A percentile compares a stretch with the other conserved stretches of the same genome.
Evolutionary conservation across 345 rosid genomes (phyloP).

Genomic region (Populus davidiana): DNA sequence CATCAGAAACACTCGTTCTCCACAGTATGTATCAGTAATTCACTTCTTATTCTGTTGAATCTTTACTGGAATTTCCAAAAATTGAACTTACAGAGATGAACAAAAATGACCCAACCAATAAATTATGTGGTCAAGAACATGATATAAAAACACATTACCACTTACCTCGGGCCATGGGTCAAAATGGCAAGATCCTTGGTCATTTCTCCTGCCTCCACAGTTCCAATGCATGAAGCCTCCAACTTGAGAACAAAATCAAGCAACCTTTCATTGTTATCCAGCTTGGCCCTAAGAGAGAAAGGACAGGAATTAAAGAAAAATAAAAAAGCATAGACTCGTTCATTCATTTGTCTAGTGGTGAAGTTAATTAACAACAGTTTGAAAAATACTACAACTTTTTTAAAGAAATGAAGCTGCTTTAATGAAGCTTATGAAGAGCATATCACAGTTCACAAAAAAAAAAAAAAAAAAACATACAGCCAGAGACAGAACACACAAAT

Average conservation of each 20-base stretch:
- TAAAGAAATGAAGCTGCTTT: too few relatives aligned
- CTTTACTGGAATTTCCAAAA: not conserved
- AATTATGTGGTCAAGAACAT: not conserved
- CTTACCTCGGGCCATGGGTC: constrained; percentile 79
- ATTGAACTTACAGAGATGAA: not conserved
- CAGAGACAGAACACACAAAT: not conserved
- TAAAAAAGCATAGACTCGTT: not conserved
- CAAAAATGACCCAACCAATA: not conserved
- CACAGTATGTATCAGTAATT: not conserved
- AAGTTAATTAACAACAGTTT: not conserved
- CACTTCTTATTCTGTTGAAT: too few relatives aligned
- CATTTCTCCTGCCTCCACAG: constrained; percentile 89
- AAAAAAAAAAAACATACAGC: not conserved
- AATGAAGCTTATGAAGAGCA: too few relatives aligned
- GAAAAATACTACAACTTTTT: too few relatives aligned
- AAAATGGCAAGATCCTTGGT: constrained; percentile 95
- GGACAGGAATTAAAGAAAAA: not conserved
- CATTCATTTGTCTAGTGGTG: not conserved
- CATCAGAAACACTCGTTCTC: not conserved
- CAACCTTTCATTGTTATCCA: constrained; percentile 70
- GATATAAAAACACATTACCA: not conserved
- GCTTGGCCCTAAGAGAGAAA: constrained; percentile 62
- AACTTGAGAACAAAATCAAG: constrained; percentile 74
- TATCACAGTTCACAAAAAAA: too few relatives aligned
- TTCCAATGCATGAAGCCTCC: constrained; percentile 78